Percentiles rank a stretch among this genome's conserved stretches.
These are phyloP conservation scores for Fraxinus floribunda DNA, from an alignment of 305 asterid species.

Conservation along the genomic window DNA sequence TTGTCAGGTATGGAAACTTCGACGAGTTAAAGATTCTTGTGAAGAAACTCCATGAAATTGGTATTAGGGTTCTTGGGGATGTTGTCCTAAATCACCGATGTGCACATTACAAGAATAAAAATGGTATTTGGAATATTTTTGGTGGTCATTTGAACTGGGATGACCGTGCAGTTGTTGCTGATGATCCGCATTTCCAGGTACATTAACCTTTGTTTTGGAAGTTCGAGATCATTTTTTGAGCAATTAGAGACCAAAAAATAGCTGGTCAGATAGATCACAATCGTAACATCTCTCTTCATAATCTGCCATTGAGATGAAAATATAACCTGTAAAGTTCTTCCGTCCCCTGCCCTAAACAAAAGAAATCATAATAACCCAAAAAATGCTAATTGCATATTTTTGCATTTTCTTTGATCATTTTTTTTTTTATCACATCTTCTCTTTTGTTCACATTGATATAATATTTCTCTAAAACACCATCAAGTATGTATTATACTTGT, in stretches of 20 bases:
- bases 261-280: neutral
- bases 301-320: neutral
- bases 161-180: constrained; percentile 89
- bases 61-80: constrained; percentile 82
- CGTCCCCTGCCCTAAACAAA: neutral
- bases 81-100: constrained; percentile 92
- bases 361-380: neutral
- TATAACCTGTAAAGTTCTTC: neutral
- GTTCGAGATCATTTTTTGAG: neutral
- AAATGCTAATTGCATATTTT: constrained; percentile 1
- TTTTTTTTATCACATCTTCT: constrained; percentile 5
- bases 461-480: neutral
- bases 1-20: constrained; percentile 67
- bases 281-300: neutral
- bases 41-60: constrained; percentile 65
- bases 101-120: constrained; percentile 66
- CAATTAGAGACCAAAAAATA: neutral
- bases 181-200: constrained; percentile 98
- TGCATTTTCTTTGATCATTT: neutral
- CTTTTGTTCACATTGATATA: neutral
- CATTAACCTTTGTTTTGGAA: constrained; percentile 7
- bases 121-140: constrained; percentile 89
- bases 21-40: constrained; percentile 74
- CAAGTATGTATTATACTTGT: neutral
- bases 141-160: constrained; percentile 98